Evolutionary conservation across 2,329 filamentous ascomycete genomes (phyloP).

Genomic region (Peltaster fructicola): DNA sequence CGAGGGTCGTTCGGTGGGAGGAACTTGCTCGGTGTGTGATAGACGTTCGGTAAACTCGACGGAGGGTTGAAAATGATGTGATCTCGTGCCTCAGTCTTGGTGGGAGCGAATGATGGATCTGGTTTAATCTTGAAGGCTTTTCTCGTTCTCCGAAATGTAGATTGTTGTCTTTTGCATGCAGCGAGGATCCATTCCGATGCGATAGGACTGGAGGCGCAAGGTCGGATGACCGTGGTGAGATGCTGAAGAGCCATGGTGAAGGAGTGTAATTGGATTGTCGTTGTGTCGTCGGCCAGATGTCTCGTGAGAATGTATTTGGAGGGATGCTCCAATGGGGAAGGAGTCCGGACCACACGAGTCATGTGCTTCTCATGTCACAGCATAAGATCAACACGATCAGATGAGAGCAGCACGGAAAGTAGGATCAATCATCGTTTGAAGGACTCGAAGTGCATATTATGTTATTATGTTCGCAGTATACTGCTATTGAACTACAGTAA

Average conservation of each 20-base stretch:
- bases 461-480: too few species aligned
- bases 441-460: too few species aligned
- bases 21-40: constrained; percentile 48
- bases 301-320: too few species aligned
- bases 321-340: too few species aligned
- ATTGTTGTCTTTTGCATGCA: constrained; percentile 23
- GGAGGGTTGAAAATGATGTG: constrained; percentile 51
- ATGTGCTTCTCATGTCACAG: too few species aligned
- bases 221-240: constrained; percentile 6
- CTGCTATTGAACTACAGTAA: too few species aligned
- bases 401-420: too few species aligned
- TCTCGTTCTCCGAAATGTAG: constrained; percentile 27
- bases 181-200: constrained; percentile 12
- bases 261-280: too few species aligned
- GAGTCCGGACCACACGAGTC: too few species aligned
- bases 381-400: too few species aligned
- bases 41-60: constrained; percentile 42
- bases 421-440: too few species aligned
- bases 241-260: constrained; percentile 4
- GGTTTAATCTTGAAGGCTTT: constrained; percentile 29
- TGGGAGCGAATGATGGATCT: constrained; percentile 25
- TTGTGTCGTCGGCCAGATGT: too few species aligned
- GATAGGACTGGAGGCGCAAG: constrained; percentile 9
- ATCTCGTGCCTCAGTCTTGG: constrained; percentile 23
- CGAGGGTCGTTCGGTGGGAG: constrained; percentile 41